Conservation (phyloP, 768 basidiomycete species). For the Suillus subluteus region DNA sequence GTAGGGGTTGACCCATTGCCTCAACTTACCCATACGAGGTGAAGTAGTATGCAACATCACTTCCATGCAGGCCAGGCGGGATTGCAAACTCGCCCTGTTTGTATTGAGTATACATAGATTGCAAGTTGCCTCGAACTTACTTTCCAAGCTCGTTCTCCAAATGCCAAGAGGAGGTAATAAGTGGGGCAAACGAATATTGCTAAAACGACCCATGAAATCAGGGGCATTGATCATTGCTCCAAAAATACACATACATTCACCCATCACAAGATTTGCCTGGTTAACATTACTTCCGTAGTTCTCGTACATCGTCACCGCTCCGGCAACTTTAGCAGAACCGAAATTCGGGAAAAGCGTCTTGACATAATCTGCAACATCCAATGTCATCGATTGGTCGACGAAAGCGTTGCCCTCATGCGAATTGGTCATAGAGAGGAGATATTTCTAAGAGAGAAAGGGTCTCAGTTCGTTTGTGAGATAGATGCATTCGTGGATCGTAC, state of each 20-base stretch:
- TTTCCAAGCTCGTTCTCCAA: conserved; percentile 28
- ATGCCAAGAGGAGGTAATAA: conserved; percentile 25
- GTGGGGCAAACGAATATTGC: conserved; percentile 32
- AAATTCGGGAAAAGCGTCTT: too few relatives aligned
- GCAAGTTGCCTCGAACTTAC: conserved; percentile 28
- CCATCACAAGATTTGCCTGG: conserved; percentile 42
- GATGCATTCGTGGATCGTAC: conserved; percentile 30
- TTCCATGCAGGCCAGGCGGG: conserved; percentile 33
- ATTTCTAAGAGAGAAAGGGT: conserved; percentile 16
- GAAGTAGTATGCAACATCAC: conserved; percentile 46
- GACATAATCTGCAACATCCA: too few relatives aligned
- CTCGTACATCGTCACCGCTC: conserved; percentile 33
- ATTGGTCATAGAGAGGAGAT: conserved; percentile 32
- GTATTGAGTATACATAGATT: conserved; percentile 18
- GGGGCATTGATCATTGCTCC: neutral
- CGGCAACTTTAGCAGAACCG: neutral
- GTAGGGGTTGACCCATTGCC: neutral
- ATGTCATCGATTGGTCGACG: too few relatives aligned
- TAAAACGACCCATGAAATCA: conserved; percentile 11
- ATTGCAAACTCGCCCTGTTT: conserved; percentile 35
- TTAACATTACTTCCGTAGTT: conserved; percentile 34
- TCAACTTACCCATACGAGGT: conserved; percentile 32
- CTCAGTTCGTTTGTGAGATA: conserved; percentile 4
- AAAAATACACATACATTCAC: conserved; percentile 38
- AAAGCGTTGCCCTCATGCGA: conserved; percentile 32